These are phyloP conservation scores for Xanthoparmelia taractica DNA, from an alignment of 495 filamentous ascomycete species.

Conservation along the genomic window DNA sequence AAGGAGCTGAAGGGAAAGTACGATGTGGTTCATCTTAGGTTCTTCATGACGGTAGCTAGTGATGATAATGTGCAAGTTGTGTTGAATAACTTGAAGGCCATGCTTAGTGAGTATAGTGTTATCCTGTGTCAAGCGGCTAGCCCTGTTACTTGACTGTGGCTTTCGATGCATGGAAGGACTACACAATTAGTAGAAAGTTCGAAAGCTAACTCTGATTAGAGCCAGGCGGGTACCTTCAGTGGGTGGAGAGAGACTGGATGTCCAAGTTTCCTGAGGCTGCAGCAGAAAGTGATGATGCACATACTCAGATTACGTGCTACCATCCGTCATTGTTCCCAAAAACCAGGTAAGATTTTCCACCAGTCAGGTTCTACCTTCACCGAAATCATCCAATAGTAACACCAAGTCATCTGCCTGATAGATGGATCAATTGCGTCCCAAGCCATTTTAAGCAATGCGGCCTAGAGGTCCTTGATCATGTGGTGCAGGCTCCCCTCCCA, in stretches of 20 bases:
- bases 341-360: too few species aligned
- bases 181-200: too few species aligned
- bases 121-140: too few species aligned
- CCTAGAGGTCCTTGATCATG: conserved; percentile 8
- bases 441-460: conserved; percentile 7
- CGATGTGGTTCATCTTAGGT: conserved; percentile 14
- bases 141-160: background rate
- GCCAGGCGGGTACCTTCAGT: conserved; percentile 18
- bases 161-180: background rate
- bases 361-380: too few species aligned
- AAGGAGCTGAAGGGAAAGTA: conserved; percentile 2
- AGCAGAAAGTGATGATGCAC: conserved; percentile 1
- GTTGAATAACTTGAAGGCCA: conserved; percentile 8
- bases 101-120: conserved; percentile 21
- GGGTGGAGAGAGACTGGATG: conserved; percentile 18
- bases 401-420: background rate
- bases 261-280: conserved; percentile 13
- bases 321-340: background rate
- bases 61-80: conserved; percentile 12
- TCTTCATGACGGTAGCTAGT: conserved; percentile 12
- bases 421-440: conserved; percentile 17
- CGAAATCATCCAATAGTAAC: background rate
- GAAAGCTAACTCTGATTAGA: background rate
- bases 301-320: conserved; percentile 14
- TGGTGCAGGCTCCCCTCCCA: conserved; percentile 6